Evolutionary conservation across 108 stramenopile species (phyloP).

Genomic region (Licmophora abbreviata): DNA sequence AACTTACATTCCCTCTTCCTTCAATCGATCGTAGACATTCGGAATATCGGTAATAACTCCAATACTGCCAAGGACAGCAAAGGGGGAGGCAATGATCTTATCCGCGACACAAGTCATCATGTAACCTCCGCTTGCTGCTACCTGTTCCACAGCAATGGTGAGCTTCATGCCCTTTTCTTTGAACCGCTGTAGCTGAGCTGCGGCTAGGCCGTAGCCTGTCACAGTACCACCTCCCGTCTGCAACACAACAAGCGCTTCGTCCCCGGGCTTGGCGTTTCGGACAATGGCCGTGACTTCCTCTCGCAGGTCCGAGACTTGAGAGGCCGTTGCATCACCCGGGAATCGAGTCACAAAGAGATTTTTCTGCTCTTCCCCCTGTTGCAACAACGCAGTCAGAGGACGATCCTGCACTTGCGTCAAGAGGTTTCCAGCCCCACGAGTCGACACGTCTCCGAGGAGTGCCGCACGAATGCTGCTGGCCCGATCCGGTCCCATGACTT

Average conservation of each 20-base stretch:
- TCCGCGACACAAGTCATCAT: slow-evolving; percentile 86
- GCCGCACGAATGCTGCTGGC: slow-evolving; percentile 60
- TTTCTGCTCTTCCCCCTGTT: neutral
- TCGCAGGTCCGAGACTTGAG: slow-evolving; percentile 70
- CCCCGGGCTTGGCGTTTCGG: slow-evolving; percentile 67
- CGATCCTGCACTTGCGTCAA: slow-evolving; percentile 54
- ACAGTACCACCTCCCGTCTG: slow-evolving; percentile 91
- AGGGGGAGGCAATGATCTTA: slow-evolving; percentile 70
- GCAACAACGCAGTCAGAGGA: slow-evolving; percentile 52
- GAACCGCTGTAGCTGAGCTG: slow-evolving; percentile 78
- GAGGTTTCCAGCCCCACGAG: slow-evolving; percentile 41
- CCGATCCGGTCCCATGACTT: slow-evolving; percentile 56
- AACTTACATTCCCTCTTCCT: slow-evolving; percentile 81
- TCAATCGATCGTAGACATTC: slow-evolving; percentile 84
- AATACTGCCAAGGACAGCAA: slow-evolving; percentile 82
- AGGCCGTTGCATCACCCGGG: slow-evolving; percentile 79
- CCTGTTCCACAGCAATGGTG: slow-evolving; percentile 91
- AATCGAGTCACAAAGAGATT: slow-evolving; percentile 74
- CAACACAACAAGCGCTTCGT: slow-evolving; percentile 81
- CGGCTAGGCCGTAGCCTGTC: slow-evolving; percentile 89
- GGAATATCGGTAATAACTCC: slow-evolving; percentile 89
- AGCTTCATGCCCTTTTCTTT: slow-evolving; percentile 70
- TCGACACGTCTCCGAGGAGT: slow-evolving; percentile 54
- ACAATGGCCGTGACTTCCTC: slow-evolving; percentile 89
- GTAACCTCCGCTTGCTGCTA: slow-evolving; percentile 83